Conservation (phyloP, 2,329 filamentous ascomycete genomes). For the Emydomyces testavorans region DNA sequence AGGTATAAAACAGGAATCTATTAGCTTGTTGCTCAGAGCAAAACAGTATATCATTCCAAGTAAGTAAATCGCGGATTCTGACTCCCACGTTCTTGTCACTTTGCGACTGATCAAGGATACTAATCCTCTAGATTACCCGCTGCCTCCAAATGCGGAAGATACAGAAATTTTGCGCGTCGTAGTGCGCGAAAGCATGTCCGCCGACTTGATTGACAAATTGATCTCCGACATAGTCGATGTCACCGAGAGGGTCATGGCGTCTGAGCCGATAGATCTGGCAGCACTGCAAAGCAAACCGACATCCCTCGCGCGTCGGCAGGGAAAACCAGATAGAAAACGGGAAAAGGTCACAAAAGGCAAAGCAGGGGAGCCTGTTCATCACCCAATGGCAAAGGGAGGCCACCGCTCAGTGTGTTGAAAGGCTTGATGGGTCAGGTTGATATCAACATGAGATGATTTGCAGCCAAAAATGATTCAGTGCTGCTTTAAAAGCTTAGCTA, state of each 20-base stretch:
- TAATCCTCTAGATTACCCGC: constrained; percentile 45
- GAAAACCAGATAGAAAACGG: not conserved
- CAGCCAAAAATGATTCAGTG: not conserved
- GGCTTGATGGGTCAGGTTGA: not conserved
- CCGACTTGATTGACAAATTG: constrained; percentile 54
- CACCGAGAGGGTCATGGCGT: constrained; percentile 50
- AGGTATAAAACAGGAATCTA: constrained; percentile 52
- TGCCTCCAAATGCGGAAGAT: constrained; percentile 50
- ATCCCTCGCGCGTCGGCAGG: constrained; percentile 35
- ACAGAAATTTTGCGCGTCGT: constrained; percentile 58
- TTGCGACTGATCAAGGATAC: too few relatives aligned
- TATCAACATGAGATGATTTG: not conserved
- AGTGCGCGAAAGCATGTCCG: constrained; percentile 54
- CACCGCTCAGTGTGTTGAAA: constrained; percentile 19
- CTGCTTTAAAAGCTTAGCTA: not conserved
- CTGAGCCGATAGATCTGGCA: constrained; percentile 42
- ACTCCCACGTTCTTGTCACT: not conserved
- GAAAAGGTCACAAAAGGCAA: constrained; percentile 7
- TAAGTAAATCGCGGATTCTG: constrained; percentile 22
- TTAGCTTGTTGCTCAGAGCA: constrained; percentile 51
- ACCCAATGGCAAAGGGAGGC: constrained; percentile 16
- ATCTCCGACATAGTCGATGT: constrained; percentile 50
- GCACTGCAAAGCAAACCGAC: constrained; percentile 35
- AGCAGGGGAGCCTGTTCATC: not conserved
- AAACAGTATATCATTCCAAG: constrained; percentile 61